phyloP scores from a whole-genome alignment of 2,329 filamentous ascomycete genomes.

The Bipolaris bicolor region DNA sequence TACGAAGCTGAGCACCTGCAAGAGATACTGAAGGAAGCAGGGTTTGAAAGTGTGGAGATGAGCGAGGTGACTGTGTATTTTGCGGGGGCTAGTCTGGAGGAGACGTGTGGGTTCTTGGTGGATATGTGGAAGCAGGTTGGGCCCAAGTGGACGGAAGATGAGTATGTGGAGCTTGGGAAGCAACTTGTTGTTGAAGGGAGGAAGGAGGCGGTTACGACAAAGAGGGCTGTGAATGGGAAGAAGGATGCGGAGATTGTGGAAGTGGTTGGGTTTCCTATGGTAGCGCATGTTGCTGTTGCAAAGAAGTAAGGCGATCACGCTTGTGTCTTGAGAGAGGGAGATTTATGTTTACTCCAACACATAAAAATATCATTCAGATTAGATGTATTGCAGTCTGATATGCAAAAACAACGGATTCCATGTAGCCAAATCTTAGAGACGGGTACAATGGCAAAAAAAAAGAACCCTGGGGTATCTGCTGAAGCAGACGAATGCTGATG shows the following conservation, averaged over 20 bases:
- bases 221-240: slow-evolving; percentile 8
- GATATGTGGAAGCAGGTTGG: slow-evolving; percentile 11
- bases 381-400: background rate
- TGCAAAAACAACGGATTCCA: background rate
- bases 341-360: too few relatives aligned
- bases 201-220: background rate
- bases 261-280: slow-evolving; percentile 12
- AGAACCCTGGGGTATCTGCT: slow-evolving; percentile 29
- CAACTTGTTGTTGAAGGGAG: slow-evolving; percentile 3
- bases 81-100: slow-evolving; percentile 12
- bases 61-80: slow-evolving; percentile 13
- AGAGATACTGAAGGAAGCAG: slow-evolving; percentile 8
- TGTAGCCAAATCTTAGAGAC: background rate
- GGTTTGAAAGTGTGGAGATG: slow-evolving; percentile 14
- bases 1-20: slow-evolving; percentile 11
- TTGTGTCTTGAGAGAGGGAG: too few relatives aligned
- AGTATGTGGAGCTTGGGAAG: slow-evolving; percentile 11
- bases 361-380: too few relatives aligned
- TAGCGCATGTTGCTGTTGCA: slow-evolving; percentile 16
- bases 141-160: slow-evolving; percentile 10
- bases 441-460: slow-evolving; percentile 24
- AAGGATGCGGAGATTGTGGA: slow-evolving; percentile 7
- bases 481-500: slow-evolving; percentile 44
- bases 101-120: slow-evolving; percentile 7
- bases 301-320: slow-evolving; percentile 3